Conservation (phyloP, 2,329 filamentous ascomycete genomes). For the Magnaporthales sp. region DNA sequence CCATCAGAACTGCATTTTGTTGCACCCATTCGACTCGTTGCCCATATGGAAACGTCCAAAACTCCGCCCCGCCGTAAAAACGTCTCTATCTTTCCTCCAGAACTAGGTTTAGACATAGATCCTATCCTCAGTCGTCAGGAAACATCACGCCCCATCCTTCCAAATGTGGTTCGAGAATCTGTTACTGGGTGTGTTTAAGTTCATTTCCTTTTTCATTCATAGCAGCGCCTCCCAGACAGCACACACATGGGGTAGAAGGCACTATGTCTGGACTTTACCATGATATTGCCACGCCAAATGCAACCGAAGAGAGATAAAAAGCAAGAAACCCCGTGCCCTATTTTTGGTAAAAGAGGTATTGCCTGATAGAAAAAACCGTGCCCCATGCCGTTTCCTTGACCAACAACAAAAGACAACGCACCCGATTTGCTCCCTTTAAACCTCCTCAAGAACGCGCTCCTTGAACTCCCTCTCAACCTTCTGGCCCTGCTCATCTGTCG, state of each 20-base stretch:
- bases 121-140: not conserved
- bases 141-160: not conserved
- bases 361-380: slow-evolving; percentile 23
- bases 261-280: slow-evolving; percentile 19
- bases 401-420: slow-evolving; percentile 12
- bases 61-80: not conserved
- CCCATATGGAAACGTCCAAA: not conserved
- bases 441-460: slow-evolving; percentile 88
- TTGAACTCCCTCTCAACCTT: slow-evolving; percentile 99
- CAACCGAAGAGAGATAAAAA: slow-evolving; percentile 28
- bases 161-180: not conserved
- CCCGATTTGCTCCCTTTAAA: slow-evolving; percentile 54
- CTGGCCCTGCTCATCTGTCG: slow-evolving; percentile 91
- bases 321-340: slow-evolving; percentile 33
- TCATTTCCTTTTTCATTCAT: slow-evolving; percentile 5
- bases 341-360: slow-evolving; percentile 11
- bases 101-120: not conserved
- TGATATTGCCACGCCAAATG: slow-evolving; percentile 33
- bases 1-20: not conserved
- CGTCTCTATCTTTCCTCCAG: not conserved
- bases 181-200: not conserved
- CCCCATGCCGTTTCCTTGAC: slow-evolving; percentile 35
- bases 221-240: not conserved
- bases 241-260: slow-evolving; percentile 1
- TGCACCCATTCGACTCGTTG: not conserved